A percentile compares a stretch with the other conserved stretches of the same genome.
Evolutionary conservation across 129 eudicot species (phyloP).

Genomic region (Flaveria linearis): DNA sequence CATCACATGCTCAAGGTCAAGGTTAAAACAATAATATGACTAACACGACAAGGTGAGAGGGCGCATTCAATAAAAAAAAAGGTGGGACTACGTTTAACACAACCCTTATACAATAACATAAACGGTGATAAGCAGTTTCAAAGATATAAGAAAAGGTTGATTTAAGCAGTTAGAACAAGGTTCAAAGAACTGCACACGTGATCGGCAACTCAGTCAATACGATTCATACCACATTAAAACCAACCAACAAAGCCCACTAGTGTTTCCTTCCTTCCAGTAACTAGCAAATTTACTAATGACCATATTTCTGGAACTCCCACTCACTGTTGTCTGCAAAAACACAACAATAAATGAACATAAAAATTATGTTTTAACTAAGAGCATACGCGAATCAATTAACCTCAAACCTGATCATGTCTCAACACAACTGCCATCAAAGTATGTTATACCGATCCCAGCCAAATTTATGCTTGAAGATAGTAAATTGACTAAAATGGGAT

Average conservation of each 20-base stretch:
- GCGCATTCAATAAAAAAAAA: too few species aligned
- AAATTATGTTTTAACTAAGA: not conserved
- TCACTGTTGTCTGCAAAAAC: slow-evolving; percentile 66
- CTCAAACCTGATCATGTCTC: not conserved
- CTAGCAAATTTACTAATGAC: slow-evolving; percentile 42
- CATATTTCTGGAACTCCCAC: slow-evolving; percentile 90
- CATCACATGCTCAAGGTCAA: too few species aligned
- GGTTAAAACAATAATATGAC: too few species aligned
- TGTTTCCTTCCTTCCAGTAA: slow-evolving; percentile 7
- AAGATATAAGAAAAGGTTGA: not conserved
- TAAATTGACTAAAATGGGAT: not conserved
- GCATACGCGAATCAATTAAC: too few species aligned
- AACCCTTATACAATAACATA: not conserved
- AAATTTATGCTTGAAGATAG: not conserved
- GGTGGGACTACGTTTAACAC: too few species aligned
- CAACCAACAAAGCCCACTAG: not conserved
- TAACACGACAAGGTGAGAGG: too few species aligned
- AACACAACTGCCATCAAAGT: not conserved
- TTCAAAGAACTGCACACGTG: slow-evolving; percentile 11
- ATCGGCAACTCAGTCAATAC: slow-evolving; percentile 2
- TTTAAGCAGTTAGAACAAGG: not conserved
- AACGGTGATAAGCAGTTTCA: not conserved
- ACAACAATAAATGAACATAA: not conserved
- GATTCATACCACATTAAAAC: slow-evolving; percentile 4
- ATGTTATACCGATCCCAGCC: not conserved